These are phyloP conservation scores for Saussurea involucrata DNA, from an alignment of 129 eudicot genomes.

Conservation along the genomic window DNA sequence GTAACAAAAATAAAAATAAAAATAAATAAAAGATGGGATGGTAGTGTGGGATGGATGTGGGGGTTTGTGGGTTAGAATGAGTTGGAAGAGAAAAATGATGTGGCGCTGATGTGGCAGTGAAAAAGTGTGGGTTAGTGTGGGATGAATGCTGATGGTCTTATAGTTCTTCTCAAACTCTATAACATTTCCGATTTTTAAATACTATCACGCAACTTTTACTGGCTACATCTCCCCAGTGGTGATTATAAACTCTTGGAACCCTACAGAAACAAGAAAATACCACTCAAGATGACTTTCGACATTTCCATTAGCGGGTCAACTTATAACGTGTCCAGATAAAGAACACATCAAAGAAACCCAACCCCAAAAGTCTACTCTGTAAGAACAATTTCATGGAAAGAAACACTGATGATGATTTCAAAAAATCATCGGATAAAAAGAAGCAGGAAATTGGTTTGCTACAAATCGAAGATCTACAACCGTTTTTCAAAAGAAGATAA, in stretches of 20 bases:
- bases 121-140: no score
- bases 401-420: slow-evolving; percentile 18
- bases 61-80: no score
- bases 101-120: no score
- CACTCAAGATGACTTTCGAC: slow-evolving; percentile 66
- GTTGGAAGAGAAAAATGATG: no score
- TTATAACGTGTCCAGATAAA: slow-evolving; percentile 53
- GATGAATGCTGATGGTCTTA: no score
- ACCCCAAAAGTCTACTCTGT: slow-evolving; percentile 31
- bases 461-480: slow-evolving; percentile 39
- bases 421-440: slow-evolving; percentile 6
- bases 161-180: slow-evolving; percentile 89
- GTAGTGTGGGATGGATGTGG: no score
- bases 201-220: slow-evolving; percentile 85
- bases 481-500: slow-evolving; percentile 29
- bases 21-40: no score
- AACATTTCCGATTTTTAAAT: slow-evolving; percentile 53
- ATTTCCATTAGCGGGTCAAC: slow-evolving; percentile 59
- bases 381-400: slow-evolving; percentile 38
- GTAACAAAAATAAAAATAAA: no score
- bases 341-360: slow-evolving; percentile 76
- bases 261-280: slow-evolving; percentile 56
- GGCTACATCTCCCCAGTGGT: slow-evolving; percentile 74
- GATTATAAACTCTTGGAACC: slow-evolving; percentile 83
- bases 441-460: slow-evolving; percentile 33